Conservation (phyloP, 2,329 filamentous ascomycete genomes). For the Byssothecium circinans region DNA sequence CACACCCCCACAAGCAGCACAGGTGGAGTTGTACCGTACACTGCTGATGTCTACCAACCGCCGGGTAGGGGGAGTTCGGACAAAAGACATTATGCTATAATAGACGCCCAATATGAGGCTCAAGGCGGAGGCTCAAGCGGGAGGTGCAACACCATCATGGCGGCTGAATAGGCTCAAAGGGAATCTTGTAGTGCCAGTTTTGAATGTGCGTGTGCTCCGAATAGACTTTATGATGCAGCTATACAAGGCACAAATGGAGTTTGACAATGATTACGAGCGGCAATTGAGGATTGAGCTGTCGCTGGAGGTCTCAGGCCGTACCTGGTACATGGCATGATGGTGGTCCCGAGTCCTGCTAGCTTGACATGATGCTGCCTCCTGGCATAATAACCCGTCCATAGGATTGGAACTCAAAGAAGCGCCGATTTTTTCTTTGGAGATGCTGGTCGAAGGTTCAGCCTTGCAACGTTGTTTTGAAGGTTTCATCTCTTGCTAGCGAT, state of each 20-base stretch:
- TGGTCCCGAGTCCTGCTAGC: no score
- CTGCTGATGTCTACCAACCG: not conserved
- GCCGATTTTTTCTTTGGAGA: no score
- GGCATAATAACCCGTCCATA: no score
- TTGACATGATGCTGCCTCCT: no score
- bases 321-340: not conserved
- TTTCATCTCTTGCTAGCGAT: not conserved
- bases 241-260: not conserved
- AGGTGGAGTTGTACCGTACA: not conserved
- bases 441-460: not conserved
- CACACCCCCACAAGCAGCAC: conserved; percentile 1
- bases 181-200: no score
- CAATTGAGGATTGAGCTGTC: not conserved
- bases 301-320: not conserved
- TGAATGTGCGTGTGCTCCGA: no score
- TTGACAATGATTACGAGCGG: not conserved
- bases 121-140: not conserved
- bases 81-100: conserved; percentile 3
- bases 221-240: not conserved
- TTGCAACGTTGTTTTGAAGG: not conserved
- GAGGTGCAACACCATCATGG: not conserved
- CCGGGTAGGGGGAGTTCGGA: conserved; percentile 3
- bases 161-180: no score
- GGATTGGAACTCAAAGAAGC: no score
- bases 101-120: not conserved